Base-by-base conservation (phyloP, 306 rosid species). In the Pachyrhizus erosus region DNA sequence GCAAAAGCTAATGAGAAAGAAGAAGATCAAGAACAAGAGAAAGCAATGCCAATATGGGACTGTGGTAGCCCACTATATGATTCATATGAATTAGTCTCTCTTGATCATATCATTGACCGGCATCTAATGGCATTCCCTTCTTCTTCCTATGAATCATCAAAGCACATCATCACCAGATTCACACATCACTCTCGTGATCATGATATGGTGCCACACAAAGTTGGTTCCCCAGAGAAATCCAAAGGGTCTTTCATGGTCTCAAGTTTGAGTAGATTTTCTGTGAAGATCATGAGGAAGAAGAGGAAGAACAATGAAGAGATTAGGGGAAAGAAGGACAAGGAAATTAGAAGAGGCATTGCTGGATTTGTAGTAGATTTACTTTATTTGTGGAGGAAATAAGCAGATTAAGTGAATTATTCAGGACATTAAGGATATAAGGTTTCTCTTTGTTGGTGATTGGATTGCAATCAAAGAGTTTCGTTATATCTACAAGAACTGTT, bases 11-110 rank as follows among this genome's bases (percentile, higher is more conserved):
- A 37, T 49, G 81, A 80, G 43, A 49, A 26, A 24, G 66, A 60
- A 26, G 67, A 57, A 21, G 20, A 48, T 2, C 3, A 75, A 24
- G 62, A 83, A 45, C 79, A 83, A 65, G 69, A 42, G 46, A 54
- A 51, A 13, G 72, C 48, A 27, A 40, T 69, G 73, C 73, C 81
- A 77, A 46, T 86, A 57, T 93, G 97, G 96, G 96, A 93, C 83
- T 93, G 97, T 79, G 94, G 94, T 0, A 93, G 96, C 54, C 94
- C 92, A 5, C 64, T 91, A 51, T 93, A 93, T 79, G 97, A 93
- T 76, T 85, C 94, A 0, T 66, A 90, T 85, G 97, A 93, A 70
- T 80, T 91, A 74, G 91, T 69, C 11, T 62, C 92, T 0, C 82
- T 91, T 24, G 67, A 54, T 82, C 89, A 91, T 70, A 76, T 87